Evolutionary conservation across 305 asterid genomes (phyloP).

Genomic region (Fraxinus ornus): DNA sequence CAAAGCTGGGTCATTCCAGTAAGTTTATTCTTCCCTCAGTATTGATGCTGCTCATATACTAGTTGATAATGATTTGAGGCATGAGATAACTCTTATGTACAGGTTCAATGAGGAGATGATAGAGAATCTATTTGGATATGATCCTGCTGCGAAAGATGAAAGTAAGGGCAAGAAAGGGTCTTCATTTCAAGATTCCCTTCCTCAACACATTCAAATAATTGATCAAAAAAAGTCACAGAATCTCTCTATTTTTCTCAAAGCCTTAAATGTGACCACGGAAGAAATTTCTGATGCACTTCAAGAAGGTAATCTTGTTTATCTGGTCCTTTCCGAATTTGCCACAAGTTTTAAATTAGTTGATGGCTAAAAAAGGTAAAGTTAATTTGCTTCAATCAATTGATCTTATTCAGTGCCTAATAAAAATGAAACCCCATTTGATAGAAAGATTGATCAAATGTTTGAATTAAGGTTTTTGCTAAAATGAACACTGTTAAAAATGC

Average conservation of each 20-base stretch:
- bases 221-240: conserved; percentile 52
- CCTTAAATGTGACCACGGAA: conserved; percentile 50
- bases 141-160: conserved; percentile 31
- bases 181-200: conserved; percentile 23
- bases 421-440: background rate
- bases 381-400: background rate
- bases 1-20: conserved; percentile 58
- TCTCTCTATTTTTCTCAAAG: conserved; percentile 51
- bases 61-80: background rate
- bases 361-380: background rate
- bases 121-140: conserved; percentile 48
- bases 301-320: conserved; percentile 38
- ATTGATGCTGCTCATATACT: conserved; percentile 6
- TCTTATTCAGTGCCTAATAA: background rate
- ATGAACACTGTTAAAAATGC: background rate
- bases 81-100: conserved; percentile 18
- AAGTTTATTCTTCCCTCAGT: conserved; percentile 20
- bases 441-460: background rate
- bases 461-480: background rate
- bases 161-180: conserved; percentile 26
- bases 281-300: conserved; percentile 55
- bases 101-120: conserved; percentile 60
- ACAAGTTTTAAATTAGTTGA: background rate
- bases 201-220: conserved; percentile 40
- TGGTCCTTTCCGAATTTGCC: background rate